Percentiles rank a stretch among this genome's conserved stretches.
These are phyloP conservation scores for Ceratocystis destructans DNA, from an alignment of 2,329 filamentous ascomycete species.

Conservation along the genomic window DNA sequence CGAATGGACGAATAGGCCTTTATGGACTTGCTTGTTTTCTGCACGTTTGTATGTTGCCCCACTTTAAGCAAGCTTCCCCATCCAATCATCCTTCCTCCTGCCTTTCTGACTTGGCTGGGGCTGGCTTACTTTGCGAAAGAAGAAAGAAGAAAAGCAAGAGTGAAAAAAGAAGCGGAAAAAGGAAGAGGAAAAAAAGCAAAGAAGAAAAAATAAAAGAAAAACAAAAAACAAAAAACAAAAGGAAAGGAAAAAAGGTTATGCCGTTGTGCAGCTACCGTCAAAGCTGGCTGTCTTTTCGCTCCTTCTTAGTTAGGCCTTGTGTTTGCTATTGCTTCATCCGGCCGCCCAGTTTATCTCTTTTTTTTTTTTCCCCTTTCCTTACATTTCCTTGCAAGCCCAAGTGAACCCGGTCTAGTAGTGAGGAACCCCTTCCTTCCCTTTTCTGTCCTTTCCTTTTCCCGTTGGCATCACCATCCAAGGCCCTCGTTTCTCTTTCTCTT, in stretches of 20 bases:
- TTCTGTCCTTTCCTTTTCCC: not conserved
- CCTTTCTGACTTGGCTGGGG: not conserved
- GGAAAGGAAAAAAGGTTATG: not conserved
- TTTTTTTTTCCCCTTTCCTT: not conserved
- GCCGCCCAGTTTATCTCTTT: conserved; percentile 5
- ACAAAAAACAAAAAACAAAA: not conserved
- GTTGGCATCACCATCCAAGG: not conserved
- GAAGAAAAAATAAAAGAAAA: no score
- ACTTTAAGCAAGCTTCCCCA: conserved; percentile 1
- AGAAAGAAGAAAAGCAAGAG: not conserved
- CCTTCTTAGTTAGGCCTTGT: not conserved
- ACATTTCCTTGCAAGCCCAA: not conserved
- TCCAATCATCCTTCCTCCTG: not conserved
- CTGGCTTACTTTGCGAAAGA: not conserved
- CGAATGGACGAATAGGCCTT: not conserved
- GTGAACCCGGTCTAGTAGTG: no score
- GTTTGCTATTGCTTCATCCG: not conserved
- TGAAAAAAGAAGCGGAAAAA: not conserved
- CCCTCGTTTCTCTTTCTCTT: not conserved
- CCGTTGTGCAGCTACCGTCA: not conserved
- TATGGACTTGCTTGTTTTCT: not conserved
- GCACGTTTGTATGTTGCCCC: not conserved
- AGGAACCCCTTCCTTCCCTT: not conserved
- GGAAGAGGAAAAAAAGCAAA: not conserved
- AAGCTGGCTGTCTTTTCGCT: conserved; percentile 5